Evolutionary conservation across 2,329 filamentous ascomycete genomes (phyloP), one percentile per base, ranked within the genome.

Genomic region (Apiospora malaysiana): DNA sequence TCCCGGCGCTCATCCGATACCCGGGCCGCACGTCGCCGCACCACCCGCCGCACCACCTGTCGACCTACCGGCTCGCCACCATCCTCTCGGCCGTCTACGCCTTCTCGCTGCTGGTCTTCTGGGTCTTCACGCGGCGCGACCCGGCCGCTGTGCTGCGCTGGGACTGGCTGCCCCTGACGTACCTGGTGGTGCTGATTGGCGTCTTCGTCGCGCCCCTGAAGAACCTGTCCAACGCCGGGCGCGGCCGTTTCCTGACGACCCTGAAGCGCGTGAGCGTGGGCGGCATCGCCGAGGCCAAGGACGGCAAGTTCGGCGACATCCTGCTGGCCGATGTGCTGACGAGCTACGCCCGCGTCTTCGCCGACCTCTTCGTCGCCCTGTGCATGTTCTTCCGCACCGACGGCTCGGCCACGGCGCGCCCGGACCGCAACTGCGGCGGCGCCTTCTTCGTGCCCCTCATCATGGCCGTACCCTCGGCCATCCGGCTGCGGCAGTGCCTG

Each of bases 231-330:
- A 87, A 90, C 75, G 84, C 87, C 51, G 95, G 95, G 2, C 91
- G 95, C 56, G 87, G 89, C 68, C 90, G 94, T 1, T 92, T 97
- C 59, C 88, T 97, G 66, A 83, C 88, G 14, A 95, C 91, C 0
- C 84, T 98, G 63, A 90, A 90, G 72, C 92, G 96, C 70, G 90
- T 98, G 72, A 90, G 89, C 76, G 84, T 98, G 59, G 96, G 96
- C 32, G 95, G 95, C 0, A 87, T 99, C 32, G 95, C 96, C 18
- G 92, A 95, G 81, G 86, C 93, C 0, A 89, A 93, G 75, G 93
- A 98, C 81, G 94, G 95, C 70, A 97, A 97, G 79, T 98, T 98
- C 77, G 95, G 94, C 70, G 96, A 99, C 79, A 92, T 98, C 69
- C 84, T 99, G 71, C 89, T 99, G 23, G 95, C 96, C 45, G 96